Conservation (phyloP, 768 basidiomycete genomes). For the Nidularia pulvinata region DNA sequence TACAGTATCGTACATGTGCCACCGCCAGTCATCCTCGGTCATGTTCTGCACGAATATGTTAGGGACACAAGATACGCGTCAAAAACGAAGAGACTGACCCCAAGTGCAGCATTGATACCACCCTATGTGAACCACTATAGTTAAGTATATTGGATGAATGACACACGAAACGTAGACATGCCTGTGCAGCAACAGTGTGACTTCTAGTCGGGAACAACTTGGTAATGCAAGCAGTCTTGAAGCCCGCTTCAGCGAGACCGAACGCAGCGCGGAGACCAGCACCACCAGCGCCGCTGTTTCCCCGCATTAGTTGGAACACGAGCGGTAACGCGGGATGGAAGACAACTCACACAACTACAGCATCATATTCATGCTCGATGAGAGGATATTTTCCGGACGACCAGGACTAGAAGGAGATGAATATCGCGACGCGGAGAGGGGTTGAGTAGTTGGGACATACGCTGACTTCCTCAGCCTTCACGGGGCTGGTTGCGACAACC, state of each 20-base stretch:
- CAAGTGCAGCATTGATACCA: conserved; percentile 97
- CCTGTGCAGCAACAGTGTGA: conserved; percentile 99
- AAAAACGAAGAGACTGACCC: conserved; percentile 49
- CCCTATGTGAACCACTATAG: conserved; percentile 46
- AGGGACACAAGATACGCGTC: conserved; percentile 4
- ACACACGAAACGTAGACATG: conserved; percentile 22
- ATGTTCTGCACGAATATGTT: conserved; percentile 64
- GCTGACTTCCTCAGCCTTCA: conserved; percentile 82
- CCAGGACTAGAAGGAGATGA: conserved; percentile 53
- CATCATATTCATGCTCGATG: conserved; percentile 99
- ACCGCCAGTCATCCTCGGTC: conserved; percentile 99
- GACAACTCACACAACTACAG: conserved; percentile 93
- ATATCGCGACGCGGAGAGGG: conserved; percentile 5
- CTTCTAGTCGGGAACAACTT: conserved; percentile 98
- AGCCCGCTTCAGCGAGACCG: conserved; percentile 96
- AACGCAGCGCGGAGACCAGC: conserved; percentile 98
- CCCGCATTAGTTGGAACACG: conserved; percentile 4
- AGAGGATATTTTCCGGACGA: conserved; percentile 91
- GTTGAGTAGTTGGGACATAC: conserved; percentile 32
- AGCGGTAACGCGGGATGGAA: conserved; percentile 1
- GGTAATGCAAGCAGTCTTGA: conserved; percentile 99
- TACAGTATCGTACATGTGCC: conserved; percentile 98
- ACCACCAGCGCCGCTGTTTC: conserved; percentile 88
- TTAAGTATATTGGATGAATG: conserved; percentile 6
- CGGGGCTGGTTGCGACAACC: conserved; percentile 70